Conservation (phyloP, 116 monocot genomes). For the Posidonia oceanica region DNA sequence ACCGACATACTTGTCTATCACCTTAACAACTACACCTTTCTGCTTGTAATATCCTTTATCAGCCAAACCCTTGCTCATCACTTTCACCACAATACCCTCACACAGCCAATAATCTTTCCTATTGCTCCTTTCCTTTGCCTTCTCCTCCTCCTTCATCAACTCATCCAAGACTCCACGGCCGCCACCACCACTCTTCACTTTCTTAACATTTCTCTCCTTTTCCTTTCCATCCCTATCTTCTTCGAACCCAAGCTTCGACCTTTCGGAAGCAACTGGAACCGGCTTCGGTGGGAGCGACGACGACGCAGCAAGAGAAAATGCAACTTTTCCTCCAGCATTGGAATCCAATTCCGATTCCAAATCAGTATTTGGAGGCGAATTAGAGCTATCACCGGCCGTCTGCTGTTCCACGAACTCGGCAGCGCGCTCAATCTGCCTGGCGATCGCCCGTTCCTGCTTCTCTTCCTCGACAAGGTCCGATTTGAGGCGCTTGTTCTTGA, state of each 20-base stretch:
- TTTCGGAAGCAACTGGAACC: not conserved
- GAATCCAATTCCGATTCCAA: not conserved
- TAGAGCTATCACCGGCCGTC: too few species aligned
- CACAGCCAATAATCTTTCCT: slow-evolving; percentile 93
- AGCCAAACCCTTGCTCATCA: slow-evolving; percentile 74
- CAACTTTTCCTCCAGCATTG: slow-evolving; percentile 32
- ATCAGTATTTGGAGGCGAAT: not conserved
- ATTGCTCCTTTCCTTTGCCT: slow-evolving; percentile 76
- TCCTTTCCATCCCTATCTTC: slow-evolving; percentile 15
- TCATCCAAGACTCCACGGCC: slow-evolving; percentile 40
- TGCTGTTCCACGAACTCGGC: not conserved
- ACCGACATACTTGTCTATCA: slow-evolving; percentile 82
- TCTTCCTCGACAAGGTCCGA: slow-evolving; percentile 89
- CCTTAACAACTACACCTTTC: slow-evolving; percentile 67
- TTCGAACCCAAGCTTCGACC: slow-evolving; percentile 18
- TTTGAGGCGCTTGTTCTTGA: slow-evolving; percentile 60
- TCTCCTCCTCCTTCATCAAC: slow-evolving; percentile 93
- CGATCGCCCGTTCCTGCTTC: slow-evolving; percentile 58
- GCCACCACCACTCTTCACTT: not conserved
- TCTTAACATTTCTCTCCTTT: slow-evolving; percentile 24
- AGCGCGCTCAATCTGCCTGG: slow-evolving; percentile 65
- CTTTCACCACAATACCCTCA: slow-evolving; percentile 85
- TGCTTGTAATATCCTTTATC: slow-evolving; percentile 94
- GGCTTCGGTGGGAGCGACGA: slow-evolving; percentile 8
- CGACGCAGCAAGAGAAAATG: slow-evolving; percentile 31